Base-by-base conservation (phyloP, 2,329 filamentous ascomycete species). In the Xylariaceae sp. region DNA sequence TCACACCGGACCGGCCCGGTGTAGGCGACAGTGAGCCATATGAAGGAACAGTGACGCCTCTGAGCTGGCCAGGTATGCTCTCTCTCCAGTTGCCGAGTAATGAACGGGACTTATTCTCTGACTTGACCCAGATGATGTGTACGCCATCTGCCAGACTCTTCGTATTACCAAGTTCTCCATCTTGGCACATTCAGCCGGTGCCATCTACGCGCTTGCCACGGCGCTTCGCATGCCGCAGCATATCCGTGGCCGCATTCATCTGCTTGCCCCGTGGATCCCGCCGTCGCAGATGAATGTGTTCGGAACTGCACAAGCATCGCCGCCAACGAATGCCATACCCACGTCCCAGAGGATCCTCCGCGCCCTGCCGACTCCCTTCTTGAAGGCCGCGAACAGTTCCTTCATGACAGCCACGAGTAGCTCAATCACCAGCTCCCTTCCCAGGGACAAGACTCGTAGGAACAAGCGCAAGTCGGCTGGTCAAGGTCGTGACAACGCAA, bases 121-220 rank as follows among this genome's bases (percentile, higher is more conserved):
- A 68, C 47, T 3, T 28, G 4, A 2, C 44, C 2, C 43, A 76
- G 74, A 78, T 56, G 92, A 98, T 62, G 88, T 98, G 11, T 85
- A 94, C 43, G 83, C 89, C 36, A 94, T 98, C 42, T 98, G 92
- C 60, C 87, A 95, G 56, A 73, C 85, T 11, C 73, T 98, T 31
- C 89, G 88, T 52, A 94, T 98, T 48, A 92, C 83, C 9, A 94
- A 95, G 51, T 98, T 98, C 59, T 97, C 90, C 5, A 85, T 98
- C 14, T 74, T 98, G 2, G 92, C 92, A 2, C 92, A 98, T 62
- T 97, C 90, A 1, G 92, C 92, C 1, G 92, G 92, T 12, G 90
- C 92, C n/a, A 94, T 98, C 36, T 98, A 98, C 58, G 92, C 92
- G 2, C 75, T 98, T 13, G 92, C 92, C 0, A 97, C 92, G 0